A percentile compares a stretch with the other conserved stretches of the same genome.
Conservation (phyloP, 148 eudicot species). For the Euryodendron excelsum region DNA sequence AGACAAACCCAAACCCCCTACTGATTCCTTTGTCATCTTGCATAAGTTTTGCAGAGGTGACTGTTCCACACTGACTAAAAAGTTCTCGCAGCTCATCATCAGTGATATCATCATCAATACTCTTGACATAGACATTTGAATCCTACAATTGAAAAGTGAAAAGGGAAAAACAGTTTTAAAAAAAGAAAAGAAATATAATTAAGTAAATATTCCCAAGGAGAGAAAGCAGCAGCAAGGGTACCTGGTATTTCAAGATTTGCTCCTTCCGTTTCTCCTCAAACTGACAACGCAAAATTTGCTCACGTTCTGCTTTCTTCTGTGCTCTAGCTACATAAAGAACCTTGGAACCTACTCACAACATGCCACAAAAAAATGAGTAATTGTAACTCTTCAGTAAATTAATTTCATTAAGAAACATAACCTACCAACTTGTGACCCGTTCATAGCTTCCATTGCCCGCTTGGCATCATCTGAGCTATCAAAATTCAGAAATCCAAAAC, state of each 20-base stretch:
- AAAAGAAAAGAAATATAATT: background rate
- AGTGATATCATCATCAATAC: slow-evolving; percentile 60
- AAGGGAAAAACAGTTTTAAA: background rate
- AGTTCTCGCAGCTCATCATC: slow-evolving; percentile 62
- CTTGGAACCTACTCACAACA: slow-evolving; percentile 53
- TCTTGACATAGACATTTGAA: slow-evolving; percentile 73
- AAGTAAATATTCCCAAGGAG: background rate
- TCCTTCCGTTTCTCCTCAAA: slow-evolving; percentile 76
- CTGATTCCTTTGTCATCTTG: slow-evolving; percentile 63
- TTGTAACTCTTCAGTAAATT: background rate
- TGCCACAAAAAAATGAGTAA: slow-evolving; percentile 9
- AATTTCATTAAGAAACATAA: background rate
- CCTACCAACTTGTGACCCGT: slow-evolving; percentile 65
- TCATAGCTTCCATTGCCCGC: slow-evolving; percentile 63
- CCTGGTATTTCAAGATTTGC: slow-evolving; percentile 61
- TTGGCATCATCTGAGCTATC: slow-evolving; percentile 64
- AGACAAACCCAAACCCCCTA: slow-evolving; percentile 79
- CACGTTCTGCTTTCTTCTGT: slow-evolving; percentile 78
- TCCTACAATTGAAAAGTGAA: slow-evolving; percentile 35
- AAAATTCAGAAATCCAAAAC: slow-evolving; percentile 80
- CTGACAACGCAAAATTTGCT: slow-evolving; percentile 50
- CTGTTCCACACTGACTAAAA: slow-evolving; percentile 71
- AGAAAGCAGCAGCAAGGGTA: slow-evolving; percentile 9
- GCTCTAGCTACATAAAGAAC: slow-evolving; percentile 72
- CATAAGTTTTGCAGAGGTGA: slow-evolving; percentile 76